Conservation (phyloP, 148 eudicot genomes). For the Polygonum aviculare region DNA sequence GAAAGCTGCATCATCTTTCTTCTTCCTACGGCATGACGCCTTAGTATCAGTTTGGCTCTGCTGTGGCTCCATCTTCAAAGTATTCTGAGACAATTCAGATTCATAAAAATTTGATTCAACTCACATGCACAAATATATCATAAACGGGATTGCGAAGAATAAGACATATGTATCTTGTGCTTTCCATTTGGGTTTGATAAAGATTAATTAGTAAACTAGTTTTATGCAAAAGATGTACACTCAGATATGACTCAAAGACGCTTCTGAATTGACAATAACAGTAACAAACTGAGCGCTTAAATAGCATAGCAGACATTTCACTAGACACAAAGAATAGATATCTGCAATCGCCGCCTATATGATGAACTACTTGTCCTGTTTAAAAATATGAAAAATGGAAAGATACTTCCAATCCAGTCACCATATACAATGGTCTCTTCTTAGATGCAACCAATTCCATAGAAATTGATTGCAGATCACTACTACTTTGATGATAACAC, state of each 20-base stretch:
- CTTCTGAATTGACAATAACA: neutral
- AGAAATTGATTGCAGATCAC: neutral
- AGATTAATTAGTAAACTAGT: neutral
- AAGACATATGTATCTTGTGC: neutral
- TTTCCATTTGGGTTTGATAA: neutral
- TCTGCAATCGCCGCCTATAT: neutral
- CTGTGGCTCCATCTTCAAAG: slow-evolving; percentile 24
- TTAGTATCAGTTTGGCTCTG: slow-evolving; percentile 25
- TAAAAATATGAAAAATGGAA: neutral
- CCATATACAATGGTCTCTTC: neutral
- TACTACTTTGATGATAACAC: too few species aligned
- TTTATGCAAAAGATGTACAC: neutral
- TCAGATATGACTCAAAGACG: neutral
- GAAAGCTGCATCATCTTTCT: slow-evolving; percentile 66
- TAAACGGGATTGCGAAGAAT: too few species aligned
- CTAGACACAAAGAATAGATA: neutral
- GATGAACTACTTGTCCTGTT: neutral
- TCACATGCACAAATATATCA: neutral
- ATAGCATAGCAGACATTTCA: too few species aligned
- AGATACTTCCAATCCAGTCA: neutral
- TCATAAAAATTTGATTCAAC: neutral
- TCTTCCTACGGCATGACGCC: slow-evolving; percentile 73
- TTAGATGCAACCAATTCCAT: neutral
- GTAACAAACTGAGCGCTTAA: too few species aligned
- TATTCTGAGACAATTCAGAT: neutral